Evolutionary conservation across 2,329 filamentous ascomycete species (phyloP).

Genomic region (Lojkania enalia): DNA sequence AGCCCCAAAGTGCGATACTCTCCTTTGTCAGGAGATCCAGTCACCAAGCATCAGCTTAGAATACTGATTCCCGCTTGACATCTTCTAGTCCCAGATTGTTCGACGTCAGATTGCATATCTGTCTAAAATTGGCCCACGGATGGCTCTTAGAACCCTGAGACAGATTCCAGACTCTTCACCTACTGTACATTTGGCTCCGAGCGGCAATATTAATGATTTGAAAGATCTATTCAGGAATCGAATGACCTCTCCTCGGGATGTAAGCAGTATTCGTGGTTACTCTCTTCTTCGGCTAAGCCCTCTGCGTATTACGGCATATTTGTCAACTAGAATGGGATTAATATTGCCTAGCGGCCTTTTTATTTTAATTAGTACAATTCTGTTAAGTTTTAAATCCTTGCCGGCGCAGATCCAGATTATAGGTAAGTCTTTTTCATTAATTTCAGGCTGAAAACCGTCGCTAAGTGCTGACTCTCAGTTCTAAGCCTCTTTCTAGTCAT

Average conservation of each 20-base stretch:
- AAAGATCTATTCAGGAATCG: conserved; percentile 3
- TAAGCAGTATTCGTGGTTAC: not conserved
- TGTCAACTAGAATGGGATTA: no score
- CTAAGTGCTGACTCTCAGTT: no score
- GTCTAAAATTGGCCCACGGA: not conserved
- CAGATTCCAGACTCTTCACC: not conserved
- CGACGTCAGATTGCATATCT: not conserved
- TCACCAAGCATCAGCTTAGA: not conserved
- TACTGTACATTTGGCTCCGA: not conserved
- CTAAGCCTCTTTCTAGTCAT: not conserved
- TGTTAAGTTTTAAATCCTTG: not conserved
- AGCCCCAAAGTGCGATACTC: not conserved
- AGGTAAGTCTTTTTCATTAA: no score
- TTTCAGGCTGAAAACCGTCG: no score
- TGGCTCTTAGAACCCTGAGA: not conserved
- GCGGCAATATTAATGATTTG: conserved; percentile 4
- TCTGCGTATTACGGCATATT: no score
- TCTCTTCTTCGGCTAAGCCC: not conserved
- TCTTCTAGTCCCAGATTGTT: not conserved
- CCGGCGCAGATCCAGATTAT: conserved; percentile 1
- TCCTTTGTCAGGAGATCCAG: not conserved
- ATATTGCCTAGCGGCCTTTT: not conserved
- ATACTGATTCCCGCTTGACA: not conserved
- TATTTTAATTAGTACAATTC: not conserved
- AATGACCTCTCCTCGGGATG: conserved; percentile 1